phyloP scores from a whole-genome alignment of 2,329 filamentous ascomycete species.

The Ascochyta fabae region DNA sequence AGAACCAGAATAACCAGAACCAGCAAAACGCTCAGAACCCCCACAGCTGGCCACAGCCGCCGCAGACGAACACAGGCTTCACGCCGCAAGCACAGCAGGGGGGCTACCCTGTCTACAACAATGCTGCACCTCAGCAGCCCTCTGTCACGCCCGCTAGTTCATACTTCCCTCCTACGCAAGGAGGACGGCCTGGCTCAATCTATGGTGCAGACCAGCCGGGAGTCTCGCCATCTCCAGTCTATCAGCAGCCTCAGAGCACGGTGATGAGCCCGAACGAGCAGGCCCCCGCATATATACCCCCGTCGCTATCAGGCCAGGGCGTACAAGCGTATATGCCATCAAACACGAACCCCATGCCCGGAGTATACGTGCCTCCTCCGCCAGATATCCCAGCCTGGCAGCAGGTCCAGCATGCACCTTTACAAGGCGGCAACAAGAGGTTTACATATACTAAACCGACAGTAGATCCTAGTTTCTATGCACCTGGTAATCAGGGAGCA shows the following conservation, averaged over 20 bases:
- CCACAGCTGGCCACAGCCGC: slow-evolving; percentile 27
- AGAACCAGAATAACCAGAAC: slow-evolving; percentile 15
- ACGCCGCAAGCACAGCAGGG: slow-evolving; percentile 34
- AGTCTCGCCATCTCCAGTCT: slow-evolving; percentile 24
- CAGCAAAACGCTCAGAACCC: slow-evolving; percentile 18
- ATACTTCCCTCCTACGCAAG: slow-evolving; percentile 40
- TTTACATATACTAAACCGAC: slow-evolving; percentile 42
- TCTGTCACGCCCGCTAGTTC: slow-evolving; percentile 41
- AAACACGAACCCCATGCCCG: slow-evolving; percentile 45
- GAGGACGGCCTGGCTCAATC: slow-evolving; percentile 35
- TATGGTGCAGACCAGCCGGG: slow-evolving; percentile 36
- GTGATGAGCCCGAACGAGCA: slow-evolving; percentile 43
- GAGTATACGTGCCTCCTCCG: slow-evolving; percentile 46
- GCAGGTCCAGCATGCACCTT: slow-evolving; percentile 44
- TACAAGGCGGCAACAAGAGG: slow-evolving; percentile 40
- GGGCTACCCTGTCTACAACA: slow-evolving; percentile 37
- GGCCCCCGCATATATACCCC: slow-evolving; percentile 42
- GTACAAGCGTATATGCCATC: slow-evolving; percentile 43
- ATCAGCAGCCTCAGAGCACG: slow-evolving; percentile 29
- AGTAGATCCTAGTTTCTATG: slow-evolving; percentile 35
- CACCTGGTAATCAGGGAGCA: slow-evolving; percentile 33
- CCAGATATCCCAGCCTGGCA: slow-evolving; percentile 48
- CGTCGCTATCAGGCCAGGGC: slow-evolving; percentile 42
- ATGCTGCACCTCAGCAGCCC: slow-evolving; percentile 36
- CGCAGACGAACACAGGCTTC: slow-evolving; percentile 29